Conservation (phyloP, 768 basidiomycete species). For the Erythrobasidium yunnanense region DNA sequence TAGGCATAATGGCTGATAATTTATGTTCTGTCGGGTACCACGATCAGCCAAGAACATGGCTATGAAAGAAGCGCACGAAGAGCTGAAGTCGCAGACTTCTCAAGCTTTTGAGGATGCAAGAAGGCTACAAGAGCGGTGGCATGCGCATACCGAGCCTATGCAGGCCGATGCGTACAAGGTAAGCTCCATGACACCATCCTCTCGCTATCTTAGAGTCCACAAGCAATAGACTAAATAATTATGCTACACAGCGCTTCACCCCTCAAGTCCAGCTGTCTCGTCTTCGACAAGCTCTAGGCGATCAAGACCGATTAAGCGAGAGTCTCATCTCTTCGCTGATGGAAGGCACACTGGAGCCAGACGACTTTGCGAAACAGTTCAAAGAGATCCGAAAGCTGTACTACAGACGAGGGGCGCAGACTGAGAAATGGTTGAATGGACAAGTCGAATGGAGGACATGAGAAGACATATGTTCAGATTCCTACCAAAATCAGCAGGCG, state of each 20-base stretch:
- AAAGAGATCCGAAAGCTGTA: constrained; percentile 7
- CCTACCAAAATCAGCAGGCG: too few species aligned
- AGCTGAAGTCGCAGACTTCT: constrained; percentile 7
- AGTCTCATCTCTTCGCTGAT: constrained; percentile 1
- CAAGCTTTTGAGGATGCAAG: constrained; percentile 18
- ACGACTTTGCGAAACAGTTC: constrained; percentile 28
- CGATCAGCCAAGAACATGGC: constrained; percentile 25
- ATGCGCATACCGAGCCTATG: background rate
- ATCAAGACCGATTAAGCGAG: constrained; percentile 26
- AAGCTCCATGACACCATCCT: background rate
- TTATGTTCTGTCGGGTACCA: background rate
- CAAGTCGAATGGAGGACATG: constrained; percentile 24
- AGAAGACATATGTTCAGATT: too few species aligned
- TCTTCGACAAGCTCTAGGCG: constrained; percentile 3
- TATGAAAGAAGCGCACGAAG: constrained; percentile 12
- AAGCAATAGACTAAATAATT: background rate
- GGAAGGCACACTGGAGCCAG: constrained; percentile 21
- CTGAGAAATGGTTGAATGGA: constrained; percentile 13
- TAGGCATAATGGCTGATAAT: background rate
- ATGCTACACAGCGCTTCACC: constrained; percentile 17
- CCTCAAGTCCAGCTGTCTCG: background rate
- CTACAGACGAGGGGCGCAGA: constrained; percentile 12
- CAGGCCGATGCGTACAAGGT: constrained; percentile 29
- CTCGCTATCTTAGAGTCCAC: background rate
- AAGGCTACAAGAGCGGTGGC: constrained; percentile 14